Conservation (phyloP, 129 eudicot species). For the Helichrysum umbraculigerum region DNA sequence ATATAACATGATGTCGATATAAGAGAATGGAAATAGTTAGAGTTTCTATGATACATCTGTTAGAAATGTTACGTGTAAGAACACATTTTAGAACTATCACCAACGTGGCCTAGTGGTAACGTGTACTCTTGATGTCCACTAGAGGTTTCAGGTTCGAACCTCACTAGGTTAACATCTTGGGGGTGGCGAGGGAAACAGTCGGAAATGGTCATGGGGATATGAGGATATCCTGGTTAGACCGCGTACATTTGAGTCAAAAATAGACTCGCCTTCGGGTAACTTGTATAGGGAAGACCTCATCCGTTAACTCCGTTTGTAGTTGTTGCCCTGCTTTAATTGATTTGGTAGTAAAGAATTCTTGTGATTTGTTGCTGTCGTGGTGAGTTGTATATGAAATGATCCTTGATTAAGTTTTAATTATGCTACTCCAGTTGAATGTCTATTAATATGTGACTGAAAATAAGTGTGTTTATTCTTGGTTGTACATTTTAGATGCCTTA, state of each 20-base stretch:
- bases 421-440: slow-evolving; percentile 4
- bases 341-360: neutral
- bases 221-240: too few species aligned
- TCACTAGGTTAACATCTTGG: too few species aligned
- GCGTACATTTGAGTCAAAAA: too few species aligned
- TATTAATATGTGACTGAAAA: slow-evolving; percentile 1
- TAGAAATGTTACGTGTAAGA: neutral
- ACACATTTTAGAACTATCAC: neutral
- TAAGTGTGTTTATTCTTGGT: neutral
- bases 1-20: neutral
- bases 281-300: neutral
- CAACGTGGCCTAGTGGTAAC: neutral
- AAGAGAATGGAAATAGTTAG: neutral
- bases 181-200: too few species aligned
- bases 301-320: neutral
- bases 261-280: too few species aligned
- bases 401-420: neutral
- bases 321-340: neutral
- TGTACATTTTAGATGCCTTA: neutral
- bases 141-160: too few species aligned
- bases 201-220: too few species aligned
- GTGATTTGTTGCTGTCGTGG: neutral
- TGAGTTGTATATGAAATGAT: neutral
- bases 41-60: neutral
- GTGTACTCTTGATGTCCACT: neutral